Evolutionary conservation across 371 early-diverging fungal genomes (phyloP).

Genomic region (Lichtheimia corymbifera): DNA sequence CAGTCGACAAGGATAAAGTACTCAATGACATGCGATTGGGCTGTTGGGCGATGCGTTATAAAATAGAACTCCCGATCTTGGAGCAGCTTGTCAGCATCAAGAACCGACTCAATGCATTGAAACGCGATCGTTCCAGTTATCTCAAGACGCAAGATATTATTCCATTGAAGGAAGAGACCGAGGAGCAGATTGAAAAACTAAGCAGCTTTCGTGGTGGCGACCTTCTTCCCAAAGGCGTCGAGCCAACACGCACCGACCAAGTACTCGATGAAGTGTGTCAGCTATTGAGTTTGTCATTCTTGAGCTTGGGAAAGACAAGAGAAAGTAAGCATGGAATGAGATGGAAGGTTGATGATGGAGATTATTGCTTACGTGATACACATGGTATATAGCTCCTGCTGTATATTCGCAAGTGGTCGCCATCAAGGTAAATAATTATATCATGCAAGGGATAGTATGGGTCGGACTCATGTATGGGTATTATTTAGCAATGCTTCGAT

Average conservation of each 20-base stretch:
- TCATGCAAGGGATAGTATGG: neutral
- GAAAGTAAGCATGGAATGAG: conserved; percentile 48
- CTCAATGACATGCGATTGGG: neutral
- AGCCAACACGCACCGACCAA: conserved; percentile 67
- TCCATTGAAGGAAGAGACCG: conserved; percentile 52
- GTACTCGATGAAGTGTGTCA: conserved; percentile 78
- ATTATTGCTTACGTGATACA: neutral
- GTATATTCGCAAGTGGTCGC: conserved; percentile 79
- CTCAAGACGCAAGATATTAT: conserved; percentile 62
- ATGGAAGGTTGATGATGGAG: too few relatives aligned
- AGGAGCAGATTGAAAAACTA: conserved; percentile 31
- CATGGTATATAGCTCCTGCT: conserved; percentile 51
- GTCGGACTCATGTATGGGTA: neutral
- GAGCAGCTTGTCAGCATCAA: conserved; percentile 63
- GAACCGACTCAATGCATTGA: conserved; percentile 68
- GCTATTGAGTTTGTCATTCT: conserved; percentile 74
- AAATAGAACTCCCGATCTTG: conserved; percentile 63
- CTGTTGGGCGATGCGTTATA: neutral
- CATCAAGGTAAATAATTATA: conserved; percentile 60
- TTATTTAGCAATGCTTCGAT: conserved; percentile 69
- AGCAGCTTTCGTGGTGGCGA: conserved; percentile 27
- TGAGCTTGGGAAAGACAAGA: conserved; percentile 75
- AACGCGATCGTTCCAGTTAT: conserved; percentile 70
- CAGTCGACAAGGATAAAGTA: neutral
- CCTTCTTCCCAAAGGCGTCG: conserved; percentile 21